Base-by-base conservation (phyloP, 2,329 filamentous ascomycete genomes). In the Cladosporium sp. region DNA sequence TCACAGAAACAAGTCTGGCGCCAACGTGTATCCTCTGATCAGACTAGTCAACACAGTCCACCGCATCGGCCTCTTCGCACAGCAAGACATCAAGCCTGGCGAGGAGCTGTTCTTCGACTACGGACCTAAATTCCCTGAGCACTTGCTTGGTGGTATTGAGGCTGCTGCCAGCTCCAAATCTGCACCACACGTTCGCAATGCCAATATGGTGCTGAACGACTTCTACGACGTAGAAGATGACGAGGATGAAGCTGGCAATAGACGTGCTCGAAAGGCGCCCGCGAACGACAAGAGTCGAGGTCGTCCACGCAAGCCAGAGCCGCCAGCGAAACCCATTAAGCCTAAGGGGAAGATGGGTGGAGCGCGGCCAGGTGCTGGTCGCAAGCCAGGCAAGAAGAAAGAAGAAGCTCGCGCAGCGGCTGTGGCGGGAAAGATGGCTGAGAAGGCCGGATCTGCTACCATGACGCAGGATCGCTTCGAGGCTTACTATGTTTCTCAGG, bases 51-150 rank as follows among this genome's bases (percentile, higher is more conserved):
- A 92, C 71, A 89, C 89, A 28, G 88, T 91, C 1, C 74, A 89
- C 71, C 86, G 92, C 15, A 92, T 95, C 74, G 90, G 88, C 54
- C 90, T 95, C 71, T 88, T 86, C 57, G 90, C 91, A 0, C 81
- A 84, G 64, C 82, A 86, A 1, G 84, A 90, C 49, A 90, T 95
- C 73, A 82, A 84, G 66, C 82, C 85, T 3, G 92, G 92, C 28
- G 89, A 92, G 68, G 92, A 95, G 77, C 80, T 96, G 0, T 90
- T 92, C 74, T 96, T 94, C 77, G 87, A 94, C 74, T 95, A 96
- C 71, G 90, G 90, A 1, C 72, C 72, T 14, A 63, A 67, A 47
- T 77, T 76, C 55, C 70, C 71, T 0, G 57, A 70, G 14, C 70
- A 75, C 8, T 67, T 72, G 51, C 69, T 76, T 4, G 72, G 71